phyloP scores from a whole-genome alignment of 1,284 basidiomycete species.

The Coniferiporia weirii region DNA sequence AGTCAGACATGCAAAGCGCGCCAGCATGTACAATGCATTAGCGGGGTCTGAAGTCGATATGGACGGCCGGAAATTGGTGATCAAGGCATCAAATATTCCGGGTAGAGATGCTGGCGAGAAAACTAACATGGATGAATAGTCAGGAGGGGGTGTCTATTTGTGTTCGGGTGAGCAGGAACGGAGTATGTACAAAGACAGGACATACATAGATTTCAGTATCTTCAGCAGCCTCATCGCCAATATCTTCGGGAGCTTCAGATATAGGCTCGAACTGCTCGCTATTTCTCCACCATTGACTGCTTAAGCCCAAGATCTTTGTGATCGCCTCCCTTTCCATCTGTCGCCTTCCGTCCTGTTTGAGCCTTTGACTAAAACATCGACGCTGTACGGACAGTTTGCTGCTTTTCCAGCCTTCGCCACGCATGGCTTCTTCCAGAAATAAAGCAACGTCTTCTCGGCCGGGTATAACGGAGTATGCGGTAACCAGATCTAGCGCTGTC shows the following conservation, averaged over 20 bases:
- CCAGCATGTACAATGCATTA: constrained; percentile 76
- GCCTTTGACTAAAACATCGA: constrained; percentile 50
- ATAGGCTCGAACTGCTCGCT: constrained; percentile 29
- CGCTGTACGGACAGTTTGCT: constrained; percentile 61
- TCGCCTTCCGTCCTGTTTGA: constrained; percentile 50
- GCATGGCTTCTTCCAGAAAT: constrained; percentile 78
- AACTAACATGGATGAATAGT: constrained; percentile 84
- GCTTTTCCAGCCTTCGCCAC: constrained; percentile 67
- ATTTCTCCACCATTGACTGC: constrained; percentile 61
- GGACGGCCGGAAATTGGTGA: constrained; percentile 65
- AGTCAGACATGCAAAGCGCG: constrained; percentile 81
- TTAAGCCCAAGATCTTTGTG: constrained; percentile 49
- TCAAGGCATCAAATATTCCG: constrained; percentile 74
- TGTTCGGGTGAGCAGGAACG: constrained; percentile 9
- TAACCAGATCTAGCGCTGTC: constrained; percentile 82
- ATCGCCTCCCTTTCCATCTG: constrained; percentile 50
- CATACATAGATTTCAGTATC: constrained; percentile 51
- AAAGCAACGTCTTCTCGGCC: constrained; percentile 77
- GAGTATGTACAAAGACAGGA: constrained; percentile 18
- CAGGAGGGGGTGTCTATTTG: constrained; percentile 59
- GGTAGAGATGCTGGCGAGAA: constrained; percentile 79
- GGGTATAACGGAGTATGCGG: constrained; percentile 71
- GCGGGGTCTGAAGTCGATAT: constrained; percentile 74
- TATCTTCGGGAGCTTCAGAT: constrained; percentile 35
- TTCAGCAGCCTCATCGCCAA: constrained; percentile 39